Percentiles rank a stretch among this genome's conserved stretches.
Evolutionary conservation across 2,329 filamentous ascomycete genomes (phyloP).

Genomic region (Phyllachora maydis): DNA sequence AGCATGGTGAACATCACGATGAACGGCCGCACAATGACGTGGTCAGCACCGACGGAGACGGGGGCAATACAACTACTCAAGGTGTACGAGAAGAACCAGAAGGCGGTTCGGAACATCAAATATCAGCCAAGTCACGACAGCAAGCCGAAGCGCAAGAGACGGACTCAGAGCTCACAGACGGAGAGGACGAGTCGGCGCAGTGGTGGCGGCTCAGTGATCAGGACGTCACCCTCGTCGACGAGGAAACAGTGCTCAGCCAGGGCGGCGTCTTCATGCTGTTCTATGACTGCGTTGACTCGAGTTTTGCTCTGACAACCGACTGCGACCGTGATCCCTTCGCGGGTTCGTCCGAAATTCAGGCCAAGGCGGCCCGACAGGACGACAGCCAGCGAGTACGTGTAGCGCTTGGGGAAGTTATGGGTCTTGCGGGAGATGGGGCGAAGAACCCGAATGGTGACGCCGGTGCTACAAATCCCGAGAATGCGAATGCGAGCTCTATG

Average conservation of each 20-base stretch:
- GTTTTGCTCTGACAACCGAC: slow-evolving; percentile 19
- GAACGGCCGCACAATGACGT: too few species aligned
- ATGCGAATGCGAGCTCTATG: too few species aligned
- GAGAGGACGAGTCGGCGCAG: slow-evolving; percentile 19
- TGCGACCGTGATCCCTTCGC: too few species aligned
- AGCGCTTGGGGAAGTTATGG: too few species aligned
- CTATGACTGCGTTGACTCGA: slow-evolving; percentile 55
- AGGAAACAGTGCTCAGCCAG: slow-evolving; percentile 53
- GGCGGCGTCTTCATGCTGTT: slow-evolving; percentile 93
- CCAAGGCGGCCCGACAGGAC: too few species aligned
- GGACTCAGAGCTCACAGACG: slow-evolving; percentile 3
- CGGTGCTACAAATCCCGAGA: too few species aligned
- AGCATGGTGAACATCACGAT: too few species aligned
- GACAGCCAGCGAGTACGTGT: too few species aligned
- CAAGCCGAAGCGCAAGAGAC: slow-evolving; percentile 1
- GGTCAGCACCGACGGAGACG: slow-evolving; percentile 4
- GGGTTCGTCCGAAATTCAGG: too few species aligned
- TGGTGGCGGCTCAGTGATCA: slow-evolving; percentile 94
- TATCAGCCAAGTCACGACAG: slow-evolving; percentile 5
- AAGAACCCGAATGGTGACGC: too few species aligned
- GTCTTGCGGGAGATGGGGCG: too few species aligned
- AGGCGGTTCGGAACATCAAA: slow-evolving; percentile 6
- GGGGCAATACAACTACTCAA: too few species aligned
- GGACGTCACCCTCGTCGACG: slow-evolving; percentile 52
- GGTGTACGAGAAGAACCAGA: slow-evolving; percentile 3